Percentiles rank a stretch among this genome's conserved stretches.
These are phyloP conservation scores for Podospora didyma DNA, from an alignment of 495 filamentous ascomycete genomes.

Conservation along the genomic window DNA sequence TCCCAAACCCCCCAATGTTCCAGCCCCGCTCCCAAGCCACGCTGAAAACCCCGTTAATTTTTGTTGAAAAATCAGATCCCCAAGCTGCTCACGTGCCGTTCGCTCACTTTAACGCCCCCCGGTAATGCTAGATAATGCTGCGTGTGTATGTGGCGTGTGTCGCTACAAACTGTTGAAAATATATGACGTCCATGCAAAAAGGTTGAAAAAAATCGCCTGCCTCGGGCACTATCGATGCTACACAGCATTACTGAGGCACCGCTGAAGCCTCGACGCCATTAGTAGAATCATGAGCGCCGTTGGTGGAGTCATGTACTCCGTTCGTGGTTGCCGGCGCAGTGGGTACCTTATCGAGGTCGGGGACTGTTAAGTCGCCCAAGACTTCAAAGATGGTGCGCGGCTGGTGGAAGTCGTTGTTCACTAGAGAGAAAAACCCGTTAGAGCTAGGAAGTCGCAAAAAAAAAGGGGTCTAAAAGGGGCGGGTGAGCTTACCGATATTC, in stretches of 20 bases:
- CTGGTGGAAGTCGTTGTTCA: slow-evolving; percentile 94
- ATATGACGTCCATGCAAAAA: slow-evolving; percentile 14
- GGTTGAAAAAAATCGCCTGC: slow-evolving; percentile 17
- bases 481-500: slow-evolving; percentile 74
- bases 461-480: neutral
- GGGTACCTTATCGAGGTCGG: slow-evolving; percentile 53
- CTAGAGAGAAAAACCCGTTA: slow-evolving; percentile 39
- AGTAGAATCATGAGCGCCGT: slow-evolving; percentile 4
- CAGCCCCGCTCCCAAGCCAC: neutral
- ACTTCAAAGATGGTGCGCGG: slow-evolving; percentile 72
- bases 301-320: slow-evolving; percentile 14
- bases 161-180: slow-evolving; percentile 16
- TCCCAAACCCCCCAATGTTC: slow-evolving; percentile 6
- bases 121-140: slow-evolving; percentile 14
- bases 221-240: neutral
- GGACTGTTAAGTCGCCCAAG: slow-evolving; percentile 72
- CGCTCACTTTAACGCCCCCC: slow-evolving; percentile 8
- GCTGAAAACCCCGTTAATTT: slow-evolving; percentile 11
- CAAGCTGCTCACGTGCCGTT: neutral
- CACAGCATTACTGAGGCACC: slow-evolving; percentile 16
- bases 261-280: slow-evolving; percentile 22
- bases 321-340: neutral
- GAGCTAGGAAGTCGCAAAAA: neutral
- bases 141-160: slow-evolving; percentile 4
- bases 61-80: slow-evolving; percentile 34